A percentile compares a stretch with the other conserved stretches of the same genome.
Conservation (phyloP, 345 rosid species). For the Moricandia moricandioides region DNA sequence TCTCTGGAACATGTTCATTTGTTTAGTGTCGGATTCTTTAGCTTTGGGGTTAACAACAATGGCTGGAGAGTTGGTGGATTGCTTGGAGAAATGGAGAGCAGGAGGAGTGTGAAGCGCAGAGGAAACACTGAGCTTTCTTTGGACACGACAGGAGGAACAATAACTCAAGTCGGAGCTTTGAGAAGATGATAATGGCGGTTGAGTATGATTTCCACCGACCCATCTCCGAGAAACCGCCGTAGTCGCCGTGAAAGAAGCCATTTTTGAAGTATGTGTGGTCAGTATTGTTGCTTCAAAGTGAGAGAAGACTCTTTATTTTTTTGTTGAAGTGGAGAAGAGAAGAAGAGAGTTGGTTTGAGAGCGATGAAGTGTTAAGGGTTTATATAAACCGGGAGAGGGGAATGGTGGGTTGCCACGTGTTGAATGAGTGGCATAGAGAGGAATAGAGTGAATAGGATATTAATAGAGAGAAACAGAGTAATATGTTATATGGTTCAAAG, state of each 20-base stretch:
- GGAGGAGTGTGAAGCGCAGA: constrained; percentile 60
- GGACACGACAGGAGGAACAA: constrained; percentile 18
- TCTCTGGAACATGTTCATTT: constrained; percentile 58
- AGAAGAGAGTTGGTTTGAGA: constrained; percentile 36
- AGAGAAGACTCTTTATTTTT: constrained; percentile 9
- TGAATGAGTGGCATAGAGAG: constrained; percentile 22
- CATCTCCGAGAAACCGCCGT: constrained; percentile 34
- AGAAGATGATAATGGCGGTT: constrained; percentile 33
- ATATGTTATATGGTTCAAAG: constrained; percentile 9
- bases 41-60: constrained; percentile 25
- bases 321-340: constrained; percentile 9
- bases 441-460: constrained; percentile 18
- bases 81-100: constrained; percentile 53
- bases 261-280: background rate
- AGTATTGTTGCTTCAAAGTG: constrained; percentile 18
- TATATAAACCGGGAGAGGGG: constrained; percentile 35
- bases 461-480: constrained; percentile 1
- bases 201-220: constrained; percentile 29
- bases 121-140: constrained; percentile 33
- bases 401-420: constrained; percentile 35
- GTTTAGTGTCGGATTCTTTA: constrained; percentile 23
- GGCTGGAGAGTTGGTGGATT: constrained; percentile 34
- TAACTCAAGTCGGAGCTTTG: constrained; percentile 22
- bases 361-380: constrained; percentile 32
- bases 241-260: constrained; percentile 42